Evolutionary conservation across 495 filamentous ascomycete species (phyloP).

Genomic region (Penicillium coffeae): DNA sequence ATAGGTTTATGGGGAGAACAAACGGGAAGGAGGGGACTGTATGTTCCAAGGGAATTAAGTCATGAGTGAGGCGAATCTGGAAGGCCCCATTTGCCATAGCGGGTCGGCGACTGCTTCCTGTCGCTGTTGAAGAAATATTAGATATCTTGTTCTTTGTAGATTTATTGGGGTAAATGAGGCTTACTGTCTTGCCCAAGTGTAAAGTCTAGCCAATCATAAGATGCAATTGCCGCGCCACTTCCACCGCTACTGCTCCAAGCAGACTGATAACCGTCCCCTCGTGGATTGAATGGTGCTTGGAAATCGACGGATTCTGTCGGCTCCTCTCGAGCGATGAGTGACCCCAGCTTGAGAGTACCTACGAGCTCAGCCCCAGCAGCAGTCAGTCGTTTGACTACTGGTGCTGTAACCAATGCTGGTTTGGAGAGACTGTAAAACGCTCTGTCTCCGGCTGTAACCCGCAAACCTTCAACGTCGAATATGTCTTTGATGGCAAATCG

Average conservation of each 20-base stretch:
- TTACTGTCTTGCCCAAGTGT: too few relatives aligned
- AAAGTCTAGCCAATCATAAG: too few relatives aligned
- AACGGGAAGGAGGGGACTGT: too few relatives aligned
- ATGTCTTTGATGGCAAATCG: not conserved
- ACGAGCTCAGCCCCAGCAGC: not conserved
- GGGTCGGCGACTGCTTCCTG: too few relatives aligned
- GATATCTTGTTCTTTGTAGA: too few relatives aligned
- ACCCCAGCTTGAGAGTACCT: not conserved
- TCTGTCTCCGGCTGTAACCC: not conserved
- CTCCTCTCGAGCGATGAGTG: not conserved
- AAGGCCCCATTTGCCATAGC: too few relatives aligned
- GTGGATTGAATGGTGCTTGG: not conserved
- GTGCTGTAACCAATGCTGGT: not conserved
- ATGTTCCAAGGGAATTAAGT: too few relatives aligned
- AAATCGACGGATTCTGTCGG: not conserved
- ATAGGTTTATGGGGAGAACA: too few relatives aligned
- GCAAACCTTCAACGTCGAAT: not conserved
- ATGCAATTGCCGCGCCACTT: too few relatives aligned
- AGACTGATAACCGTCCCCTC: not conserved
- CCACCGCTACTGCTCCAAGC: not conserved
- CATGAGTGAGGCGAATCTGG: too few relatives aligned
- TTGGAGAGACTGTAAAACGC: not conserved
- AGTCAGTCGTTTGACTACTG: not conserved
- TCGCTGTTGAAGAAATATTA: too few relatives aligned
- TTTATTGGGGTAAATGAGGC: too few relatives aligned